These are phyloP conservation scores for Camelina sativa DNA, from an alignment of 345 rosid species.

Conservation along the genomic window DNA sequence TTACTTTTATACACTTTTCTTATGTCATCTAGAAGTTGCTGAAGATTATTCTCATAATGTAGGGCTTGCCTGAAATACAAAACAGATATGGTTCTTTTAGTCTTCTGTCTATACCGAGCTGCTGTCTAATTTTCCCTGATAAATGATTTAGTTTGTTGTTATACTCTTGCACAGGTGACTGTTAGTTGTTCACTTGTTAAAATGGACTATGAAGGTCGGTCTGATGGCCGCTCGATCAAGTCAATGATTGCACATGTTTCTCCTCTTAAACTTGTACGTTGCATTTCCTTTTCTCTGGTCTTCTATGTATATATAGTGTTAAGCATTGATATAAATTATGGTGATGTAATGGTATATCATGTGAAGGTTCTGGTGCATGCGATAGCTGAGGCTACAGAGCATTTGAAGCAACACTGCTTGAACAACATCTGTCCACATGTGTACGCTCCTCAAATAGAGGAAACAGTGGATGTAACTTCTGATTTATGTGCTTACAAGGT, in stretches of 20 bases:
- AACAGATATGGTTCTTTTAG: background rate
- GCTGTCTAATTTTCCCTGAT: background rate
- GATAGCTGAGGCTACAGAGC: constrained; percentile 97
- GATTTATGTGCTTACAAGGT: constrained; percentile 98
- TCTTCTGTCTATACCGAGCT: background rate
- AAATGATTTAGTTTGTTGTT: constrained; percentile 22
- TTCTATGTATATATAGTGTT: background rate
- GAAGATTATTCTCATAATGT: background rate
- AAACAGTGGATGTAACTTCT: constrained; percentile 90
- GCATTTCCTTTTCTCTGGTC: constrained; percentile 16
- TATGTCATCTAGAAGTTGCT: background rate
- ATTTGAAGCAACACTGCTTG: constrained; percentile 90
- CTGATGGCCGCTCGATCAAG: constrained; percentile 94
- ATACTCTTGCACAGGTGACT: constrained; percentile 68
- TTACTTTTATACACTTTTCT: background rate
- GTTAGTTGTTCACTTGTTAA: constrained; percentile 83
- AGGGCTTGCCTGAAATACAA: background rate
- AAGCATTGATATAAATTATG: background rate
- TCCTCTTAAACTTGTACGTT: constrained; percentile 89
- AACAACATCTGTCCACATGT: constrained; percentile 87
- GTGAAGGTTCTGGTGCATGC: constrained; percentile 95
- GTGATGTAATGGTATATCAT: constrained; percentile 13
- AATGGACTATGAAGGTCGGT: constrained; percentile 94
- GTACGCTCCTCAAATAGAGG: constrained; percentile 90
- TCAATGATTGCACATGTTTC: constrained; percentile 92